These are phyloP conservation scores for Jamesozyma hellenica DNA, from an alignment of 805 yeast genomes.

Conservation along the genomic window DNA sequence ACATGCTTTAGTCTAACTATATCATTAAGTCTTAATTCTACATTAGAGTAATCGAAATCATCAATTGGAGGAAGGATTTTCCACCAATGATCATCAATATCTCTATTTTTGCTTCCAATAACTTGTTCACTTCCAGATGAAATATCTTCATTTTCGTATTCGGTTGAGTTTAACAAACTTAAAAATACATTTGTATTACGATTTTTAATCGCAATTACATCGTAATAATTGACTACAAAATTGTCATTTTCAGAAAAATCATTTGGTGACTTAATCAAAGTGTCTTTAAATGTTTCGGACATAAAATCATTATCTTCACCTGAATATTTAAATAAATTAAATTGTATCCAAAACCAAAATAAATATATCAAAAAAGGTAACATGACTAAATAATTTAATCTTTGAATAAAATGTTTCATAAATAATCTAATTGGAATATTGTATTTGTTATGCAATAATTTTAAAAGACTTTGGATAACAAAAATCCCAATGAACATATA, in stretches of 20 bases:
- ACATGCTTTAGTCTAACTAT: slow-evolving; percentile 71
- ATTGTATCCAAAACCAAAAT: slow-evolving; percentile 88
- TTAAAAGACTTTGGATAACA: slow-evolving; percentile 80
- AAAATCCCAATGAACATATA: slow-evolving; percentile 80
- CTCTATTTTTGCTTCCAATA: slow-evolving; percentile 52
- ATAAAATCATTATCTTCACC: slow-evolving; percentile 94
- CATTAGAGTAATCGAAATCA: slow-evolving; percentile 19
- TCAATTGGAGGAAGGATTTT: slow-evolving; percentile 58
- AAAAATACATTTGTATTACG: slow-evolving; percentile 66
- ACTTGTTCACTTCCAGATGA: slow-evolving; percentile 94
- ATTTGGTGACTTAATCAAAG: slow-evolving; percentile 70
- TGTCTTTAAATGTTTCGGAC: slow-evolving; percentile 89
- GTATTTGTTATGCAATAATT: slow-evolving; percentile 56
- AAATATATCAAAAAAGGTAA: slow-evolving; percentile 78
- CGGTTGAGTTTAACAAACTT: slow-evolving; percentile 60
- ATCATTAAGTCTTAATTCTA: slow-evolving; percentile 57
- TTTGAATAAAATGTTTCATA: slow-evolving; percentile 60
- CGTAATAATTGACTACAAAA: slow-evolving; percentile 63
- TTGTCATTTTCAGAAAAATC: slow-evolving; percentile 43
- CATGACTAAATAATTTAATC: slow-evolving; percentile 61
- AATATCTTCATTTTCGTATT: slow-evolving; percentile 86
- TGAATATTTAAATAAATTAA: slow-evolving; percentile 66
- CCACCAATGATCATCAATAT: slow-evolving; percentile 66
- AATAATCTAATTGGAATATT: slow-evolving; percentile 52
- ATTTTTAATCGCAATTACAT: slow-evolving; percentile 67